Conservation (phyloP, 2,329 filamentous ascomycete species). For the Didymella lethalis region DNA sequence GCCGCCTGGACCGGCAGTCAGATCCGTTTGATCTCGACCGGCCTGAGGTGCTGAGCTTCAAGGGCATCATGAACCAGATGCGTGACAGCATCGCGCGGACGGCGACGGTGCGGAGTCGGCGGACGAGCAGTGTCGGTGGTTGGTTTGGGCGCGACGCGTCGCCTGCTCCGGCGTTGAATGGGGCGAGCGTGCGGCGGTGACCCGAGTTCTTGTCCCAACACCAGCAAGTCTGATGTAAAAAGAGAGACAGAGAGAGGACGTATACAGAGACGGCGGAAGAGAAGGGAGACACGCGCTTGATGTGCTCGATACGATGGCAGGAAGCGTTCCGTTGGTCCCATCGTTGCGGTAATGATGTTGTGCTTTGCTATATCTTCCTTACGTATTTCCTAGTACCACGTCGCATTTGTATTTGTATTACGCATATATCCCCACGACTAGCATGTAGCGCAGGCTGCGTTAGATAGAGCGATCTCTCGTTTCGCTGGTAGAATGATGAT, state of each 20-base stretch:
- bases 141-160: slow-evolving; percentile 33
- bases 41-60: slow-evolving; percentile 50
- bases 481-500: slow-evolving; percentile 7
- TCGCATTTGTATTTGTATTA: slow-evolving; percentile 19
- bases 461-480: slow-evolving; percentile 7
- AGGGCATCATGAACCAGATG: slow-evolving; percentile 40
- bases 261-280: neutral
- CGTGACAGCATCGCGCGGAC: slow-evolving; percentile 42
- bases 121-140: slow-evolving; percentile 42
- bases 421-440: slow-evolving; percentile 21
- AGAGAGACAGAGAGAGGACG: neutral
- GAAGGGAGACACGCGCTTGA: slow-evolving; percentile 11
- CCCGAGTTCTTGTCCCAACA: neutral
- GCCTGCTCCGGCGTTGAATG: slow-evolving; percentile 31
- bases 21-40: slow-evolving; percentile 53
- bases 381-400: slow-evolving; percentile 9
- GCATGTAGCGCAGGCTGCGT: slow-evolving; percentile 3
- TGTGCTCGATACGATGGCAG: slow-evolving; percentile 36
- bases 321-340: slow-evolving; percentile 47
- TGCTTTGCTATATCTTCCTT: neutral
- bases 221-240: neutral
- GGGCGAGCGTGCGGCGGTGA: slow-evolving; percentile 21
- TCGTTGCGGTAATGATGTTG: slow-evolving; percentile 19
- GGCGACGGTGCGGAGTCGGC: slow-evolving; percentile 33
- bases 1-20: slow-evolving; percentile 46